Conservation (phyloP, 192 early-diverging fungal species). For the Mortierella alpina region DNA sequence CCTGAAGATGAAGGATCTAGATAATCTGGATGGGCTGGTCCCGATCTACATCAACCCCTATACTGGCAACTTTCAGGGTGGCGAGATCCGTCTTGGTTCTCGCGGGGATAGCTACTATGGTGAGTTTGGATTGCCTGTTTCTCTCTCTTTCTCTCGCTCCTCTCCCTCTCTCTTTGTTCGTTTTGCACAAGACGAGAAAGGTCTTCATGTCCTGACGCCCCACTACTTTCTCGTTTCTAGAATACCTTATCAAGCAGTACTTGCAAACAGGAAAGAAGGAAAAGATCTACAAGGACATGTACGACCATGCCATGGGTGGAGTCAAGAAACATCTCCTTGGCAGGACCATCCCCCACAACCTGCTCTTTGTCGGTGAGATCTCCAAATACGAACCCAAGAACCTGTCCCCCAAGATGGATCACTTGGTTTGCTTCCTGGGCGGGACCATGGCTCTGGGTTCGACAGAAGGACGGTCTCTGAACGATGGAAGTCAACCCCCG, state of each 20-base stretch:
- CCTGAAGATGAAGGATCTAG: constrained; percentile 57
- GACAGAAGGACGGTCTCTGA: constrained; percentile 64
- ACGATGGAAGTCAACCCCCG: background rate
- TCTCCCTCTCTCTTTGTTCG: no score
- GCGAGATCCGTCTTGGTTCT: constrained; percentile 71
- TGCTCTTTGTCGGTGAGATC: constrained; percentile 74
- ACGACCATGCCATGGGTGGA: constrained; percentile 69
- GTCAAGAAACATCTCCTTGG: constrained; percentile 75
- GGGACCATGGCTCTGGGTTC: constrained; percentile 84
- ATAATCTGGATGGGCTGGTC: constrained; percentile 73
- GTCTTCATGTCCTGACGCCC: background rate
- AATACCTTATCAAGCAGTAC: constrained; percentile 94
- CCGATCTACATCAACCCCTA: constrained; percentile 73
- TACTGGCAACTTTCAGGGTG: constrained; percentile 58
- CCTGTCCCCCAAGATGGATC: constrained; percentile 80
- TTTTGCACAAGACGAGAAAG: no score
- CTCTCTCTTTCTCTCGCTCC: background rate
- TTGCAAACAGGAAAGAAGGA: constrained; percentile 76
- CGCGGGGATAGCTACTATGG: constrained; percentile 85
- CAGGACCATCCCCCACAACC: constrained; percentile 59
- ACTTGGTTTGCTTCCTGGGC: constrained; percentile 91
- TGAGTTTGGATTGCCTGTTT: constrained; percentile 54
- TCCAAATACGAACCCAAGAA: constrained; percentile 28
- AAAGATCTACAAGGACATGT: constrained; percentile 73
- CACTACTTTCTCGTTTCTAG: constrained; percentile 41